These are phyloP conservation scores for Nadsonia fulvescens DNA, from an alignment of 805 yeast genomes.

Conservation along the genomic window DNA sequence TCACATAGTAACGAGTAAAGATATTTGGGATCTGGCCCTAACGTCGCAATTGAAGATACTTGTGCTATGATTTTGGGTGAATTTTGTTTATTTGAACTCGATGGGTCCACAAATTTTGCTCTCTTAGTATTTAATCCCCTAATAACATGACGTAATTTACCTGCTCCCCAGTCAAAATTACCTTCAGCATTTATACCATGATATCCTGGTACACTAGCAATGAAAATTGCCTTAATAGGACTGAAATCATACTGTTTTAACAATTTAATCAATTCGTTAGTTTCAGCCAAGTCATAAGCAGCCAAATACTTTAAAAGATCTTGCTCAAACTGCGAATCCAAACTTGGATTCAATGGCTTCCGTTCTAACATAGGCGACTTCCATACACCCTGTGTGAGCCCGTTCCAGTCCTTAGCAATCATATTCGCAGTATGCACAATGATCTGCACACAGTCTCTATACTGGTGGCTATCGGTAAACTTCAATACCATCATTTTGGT, in stretches of 20 bases:
- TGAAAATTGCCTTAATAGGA: conserved; percentile 10
- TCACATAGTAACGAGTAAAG: conserved; percentile 6
- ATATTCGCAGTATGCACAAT: conserved; percentile 19
- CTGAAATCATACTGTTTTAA: conserved; percentile 14
- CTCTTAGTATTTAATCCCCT: too few relatives aligned
- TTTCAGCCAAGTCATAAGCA: conserved; percentile 9
- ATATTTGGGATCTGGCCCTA: conserved; percentile 13
- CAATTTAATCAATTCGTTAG: conserved; percentile 7
- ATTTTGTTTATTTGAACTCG: too few relatives aligned
- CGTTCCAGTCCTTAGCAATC: conserved; percentile 17
- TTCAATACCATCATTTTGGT: conserved; percentile 18
- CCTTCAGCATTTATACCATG: too few relatives aligned
- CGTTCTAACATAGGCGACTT: conserved; percentile 11
- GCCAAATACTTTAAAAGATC: conserved; percentile 14
- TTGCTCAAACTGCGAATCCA: conserved; percentile 10
- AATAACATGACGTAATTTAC: too few relatives aligned
- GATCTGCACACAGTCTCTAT: conserved; percentile 10
- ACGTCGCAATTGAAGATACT: conserved; percentile 15
- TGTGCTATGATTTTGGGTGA: conserved; percentile 11
- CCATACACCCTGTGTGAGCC: conserved; percentile 19
- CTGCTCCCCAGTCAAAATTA: too few relatives aligned
- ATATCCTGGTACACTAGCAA: conserved; percentile 19
- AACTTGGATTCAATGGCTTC: neutral
- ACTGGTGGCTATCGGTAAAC: conserved; percentile 8
- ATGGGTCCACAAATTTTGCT: too few relatives aligned